Evolutionary conservation across 306 rosid genomes (phyloP).

Genomic region (Hippophae tibetana): DNA sequence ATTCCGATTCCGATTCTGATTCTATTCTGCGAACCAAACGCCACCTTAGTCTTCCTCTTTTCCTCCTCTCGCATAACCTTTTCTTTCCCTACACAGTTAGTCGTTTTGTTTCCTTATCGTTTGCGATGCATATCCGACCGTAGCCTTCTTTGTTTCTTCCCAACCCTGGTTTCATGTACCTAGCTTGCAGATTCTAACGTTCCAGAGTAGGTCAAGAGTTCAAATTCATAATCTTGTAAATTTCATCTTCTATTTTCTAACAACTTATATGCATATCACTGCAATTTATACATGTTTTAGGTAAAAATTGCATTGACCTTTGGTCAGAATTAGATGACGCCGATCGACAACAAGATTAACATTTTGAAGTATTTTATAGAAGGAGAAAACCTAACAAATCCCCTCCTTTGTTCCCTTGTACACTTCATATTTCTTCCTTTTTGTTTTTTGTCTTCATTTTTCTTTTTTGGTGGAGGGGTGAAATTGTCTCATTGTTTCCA

Average conservation of each 20-base stretch:
- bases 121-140: too few species aligned
- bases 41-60: too few species aligned
- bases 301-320: conserved; percentile 22
- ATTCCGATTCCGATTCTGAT: too few species aligned
- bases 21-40: too few species aligned
- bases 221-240: neutral
- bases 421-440: neutral
- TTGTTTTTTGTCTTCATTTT: neutral
- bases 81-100: fast-evolving
- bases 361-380: conserved; percentile 40
- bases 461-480: neutral
- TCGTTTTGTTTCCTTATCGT: too few species aligned
- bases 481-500: neutral
- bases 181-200: neutral
- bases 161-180: too few species aligned
- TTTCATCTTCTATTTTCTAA: neutral
- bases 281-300: conserved; percentile 8
- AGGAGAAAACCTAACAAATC: conserved; percentile 42
- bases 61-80: too few species aligned
- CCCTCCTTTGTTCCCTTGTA: conserved; percentile 26
- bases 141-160: too few species aligned
- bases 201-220: neutral
- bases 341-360: conserved; percentile 14
- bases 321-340: conserved; percentile 52
- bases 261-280: neutral